Base-by-base conservation (phyloP, 2,329 filamentous ascomycete genomes). In the Pezicula carpinea region DNA sequence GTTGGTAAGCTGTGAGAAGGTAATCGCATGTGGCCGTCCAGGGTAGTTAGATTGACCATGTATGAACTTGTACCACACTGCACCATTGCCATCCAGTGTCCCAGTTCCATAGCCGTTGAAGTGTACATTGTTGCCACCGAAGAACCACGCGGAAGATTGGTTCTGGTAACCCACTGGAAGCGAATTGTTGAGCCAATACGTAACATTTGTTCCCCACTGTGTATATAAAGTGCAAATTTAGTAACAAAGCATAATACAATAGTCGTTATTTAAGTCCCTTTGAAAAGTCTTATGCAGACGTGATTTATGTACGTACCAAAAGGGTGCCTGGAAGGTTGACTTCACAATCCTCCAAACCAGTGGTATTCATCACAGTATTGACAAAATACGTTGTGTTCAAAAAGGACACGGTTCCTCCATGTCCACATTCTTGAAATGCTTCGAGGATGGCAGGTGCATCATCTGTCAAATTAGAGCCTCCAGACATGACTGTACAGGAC, bases 81-180 rank as follows among this genome's bases (percentile, higher is more conserved):
- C 74, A 2, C 79, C 79, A 55, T 82, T 82, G 8, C 79, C 79
- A 56, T 82, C 69, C 17, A 81, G 7, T 26, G 73, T 79, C 4
- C 79, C 79, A 17, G 63, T 60, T 11, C 73, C 73, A 53, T 73
- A 63, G 8, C 77, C 77, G 29, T 74, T 64, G 50, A 75, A 69
- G 8, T 64, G 59, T 19, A 83, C 64, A 26, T 72, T 69, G 11
- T 73, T 63, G 5, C 79, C 79, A 14, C 78, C 77, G 51, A 80
- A 69, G 44, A 73, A 62, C 72, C 74, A 79, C 1, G 74, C 76
- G 0, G 73, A 74, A 13, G 69, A 73, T 50, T 78, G 75, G 51
- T 80, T 77, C 58, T 80, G 76, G 55, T 75, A 79, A 4, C 70
- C 73, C 6, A 79, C 66, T 0, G 71, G 66, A 50, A 79, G 66